Percentiles rank a stretch among this genome's conserved stretches.
Evolutionary conservation across 208 protist species (phyloP).

Genomic region (Trypanosoma scelopori): DNA sequence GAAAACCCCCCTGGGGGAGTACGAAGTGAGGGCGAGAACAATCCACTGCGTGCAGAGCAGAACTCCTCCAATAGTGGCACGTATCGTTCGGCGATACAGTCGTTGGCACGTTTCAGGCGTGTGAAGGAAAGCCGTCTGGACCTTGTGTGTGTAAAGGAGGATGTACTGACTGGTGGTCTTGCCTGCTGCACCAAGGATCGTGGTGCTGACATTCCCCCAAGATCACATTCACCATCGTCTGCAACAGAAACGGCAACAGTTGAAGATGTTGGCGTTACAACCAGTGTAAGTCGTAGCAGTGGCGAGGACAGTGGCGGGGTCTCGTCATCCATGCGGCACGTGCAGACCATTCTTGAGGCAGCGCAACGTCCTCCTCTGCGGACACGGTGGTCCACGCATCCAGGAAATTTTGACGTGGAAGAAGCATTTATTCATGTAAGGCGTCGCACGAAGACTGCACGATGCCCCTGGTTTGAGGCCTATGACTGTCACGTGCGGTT

Average conservation of each 20-base stretch:
- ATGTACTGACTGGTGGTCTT: conserved; percentile 47
- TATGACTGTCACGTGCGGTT: conserved; percentile 50
- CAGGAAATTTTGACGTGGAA: conserved; percentile 73
- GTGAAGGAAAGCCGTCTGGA: conserved; percentile 57
- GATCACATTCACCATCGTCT: conserved; percentile 2
- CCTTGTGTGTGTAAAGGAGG: conserved; percentile 48
- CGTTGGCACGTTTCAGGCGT: conserved; percentile 44
- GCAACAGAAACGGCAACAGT: too few relatives aligned
- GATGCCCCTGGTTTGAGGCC: conserved; percentile 61
- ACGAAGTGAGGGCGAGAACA: background rate
- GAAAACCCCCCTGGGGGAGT: background rate
- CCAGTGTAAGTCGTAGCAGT: background rate
- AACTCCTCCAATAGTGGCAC: conserved; percentile 1
- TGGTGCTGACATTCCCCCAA: conserved; percentile 12
- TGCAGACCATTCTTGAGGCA: conserved; percentile 36
- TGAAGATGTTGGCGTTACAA: too few relatives aligned
- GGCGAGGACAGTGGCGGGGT: background rate
- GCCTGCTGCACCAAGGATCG: conserved; percentile 49
- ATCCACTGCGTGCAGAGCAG: background rate
- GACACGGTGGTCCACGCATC: conserved; percentile 39
- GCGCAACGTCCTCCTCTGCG: conserved; percentile 25
- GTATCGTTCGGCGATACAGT: background rate
- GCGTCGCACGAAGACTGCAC: conserved; percentile 59
- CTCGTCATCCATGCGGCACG: conserved; percentile 26
- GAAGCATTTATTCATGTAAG: conserved; percentile 67